Percentiles rank a stretch among this genome's conserved stretches.
phyloP scores from a whole-genome alignment of 176 grass and related monocot genomes.

The Tillandsia leiboldiana region DNA sequence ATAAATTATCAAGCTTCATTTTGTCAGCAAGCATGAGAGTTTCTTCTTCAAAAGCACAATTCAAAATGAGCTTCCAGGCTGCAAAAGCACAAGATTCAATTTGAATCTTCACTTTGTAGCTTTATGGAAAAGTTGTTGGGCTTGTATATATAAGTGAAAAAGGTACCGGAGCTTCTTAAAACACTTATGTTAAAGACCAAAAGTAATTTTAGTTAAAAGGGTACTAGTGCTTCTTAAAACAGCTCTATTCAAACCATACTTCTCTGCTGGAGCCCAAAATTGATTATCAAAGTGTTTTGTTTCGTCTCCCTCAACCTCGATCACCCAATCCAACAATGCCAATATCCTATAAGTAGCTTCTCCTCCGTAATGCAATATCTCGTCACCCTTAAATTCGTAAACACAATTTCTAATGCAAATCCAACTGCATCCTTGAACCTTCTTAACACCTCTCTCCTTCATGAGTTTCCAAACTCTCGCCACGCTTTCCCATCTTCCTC shows the following conservation, averaged over 20 bases:
- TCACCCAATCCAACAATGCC: constrained; percentile 49
- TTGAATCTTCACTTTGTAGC: too few species aligned
- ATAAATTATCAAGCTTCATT: background rate
- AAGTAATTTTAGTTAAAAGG: background rate
- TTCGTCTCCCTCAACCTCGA: constrained; percentile 24
- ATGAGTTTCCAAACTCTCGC: constrained; percentile 61
- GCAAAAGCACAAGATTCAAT: too few species aligned
- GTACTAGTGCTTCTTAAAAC: background rate
- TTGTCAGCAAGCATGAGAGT: background rate
- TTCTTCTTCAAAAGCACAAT: background rate
- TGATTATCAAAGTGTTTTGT: constrained; percentile 3
- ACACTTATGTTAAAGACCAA: background rate
- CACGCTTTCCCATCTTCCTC: constrained; percentile 78
- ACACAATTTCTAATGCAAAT: constrained; percentile 58
- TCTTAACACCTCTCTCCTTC: constrained; percentile 49
- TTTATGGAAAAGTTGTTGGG: too few species aligned
- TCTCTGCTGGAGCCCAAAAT: background rate
- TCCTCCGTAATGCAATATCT: constrained; percentile 59
- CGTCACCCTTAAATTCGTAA: constrained; percentile 39
- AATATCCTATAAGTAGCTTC: constrained; percentile 43
- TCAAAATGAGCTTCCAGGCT: background rate
- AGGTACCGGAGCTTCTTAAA: background rate
- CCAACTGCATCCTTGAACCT: constrained; percentile 53
- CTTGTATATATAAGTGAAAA: too few species aligned
- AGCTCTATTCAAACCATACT: background rate